These are phyloP conservation scores for Coemansia sp. DNA, from an alignment of 192 early-diverging fungal species.

Conservation along the genomic window DNA sequence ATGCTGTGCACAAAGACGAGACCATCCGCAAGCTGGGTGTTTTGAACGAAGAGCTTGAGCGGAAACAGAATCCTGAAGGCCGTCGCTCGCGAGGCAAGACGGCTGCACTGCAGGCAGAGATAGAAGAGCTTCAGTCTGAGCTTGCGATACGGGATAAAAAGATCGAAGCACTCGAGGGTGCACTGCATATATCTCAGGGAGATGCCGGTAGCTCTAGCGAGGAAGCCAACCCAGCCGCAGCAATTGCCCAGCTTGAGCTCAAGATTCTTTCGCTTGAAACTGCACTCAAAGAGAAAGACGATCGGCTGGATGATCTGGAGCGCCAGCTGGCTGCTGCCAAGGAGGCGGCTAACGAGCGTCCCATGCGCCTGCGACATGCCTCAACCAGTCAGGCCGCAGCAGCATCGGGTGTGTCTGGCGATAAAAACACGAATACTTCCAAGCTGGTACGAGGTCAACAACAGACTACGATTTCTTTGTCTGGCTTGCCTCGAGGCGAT, in stretches of 20 bases:
- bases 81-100: slow-evolving; percentile 28
- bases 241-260: slow-evolving; percentile 40
- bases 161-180: slow-evolving; percentile 29
- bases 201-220: not conserved
- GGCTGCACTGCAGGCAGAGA: slow-evolving; percentile 29
- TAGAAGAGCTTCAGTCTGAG: slow-evolving; percentile 34
- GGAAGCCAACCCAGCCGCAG: slow-evolving; percentile 6
- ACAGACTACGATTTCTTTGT: not conserved
- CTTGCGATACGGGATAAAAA: slow-evolving; percentile 25
- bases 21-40: slow-evolving; percentile 37
- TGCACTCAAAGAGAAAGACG: slow-evolving; percentile 19
- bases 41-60: slow-evolving; percentile 44
- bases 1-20: slow-evolving; percentile 48
- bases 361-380: slow-evolving; percentile 48
- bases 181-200: slow-evolving; percentile 20
- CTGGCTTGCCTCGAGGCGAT: no score
- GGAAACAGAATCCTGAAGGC: slow-evolving; percentile 50
- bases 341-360: slow-evolving; percentile 35
- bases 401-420: not conserved
- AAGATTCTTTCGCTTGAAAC: slow-evolving; percentile 31
- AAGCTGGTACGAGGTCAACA: no score
- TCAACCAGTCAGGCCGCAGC: not conserved
- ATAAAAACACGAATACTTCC: no score
- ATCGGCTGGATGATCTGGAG: slow-evolving; percentile 12
- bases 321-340: slow-evolving; percentile 22